Conservation (phyloP, 2,329 filamentous ascomycete genomes). For the Samsoniella hepiali region DNA sequence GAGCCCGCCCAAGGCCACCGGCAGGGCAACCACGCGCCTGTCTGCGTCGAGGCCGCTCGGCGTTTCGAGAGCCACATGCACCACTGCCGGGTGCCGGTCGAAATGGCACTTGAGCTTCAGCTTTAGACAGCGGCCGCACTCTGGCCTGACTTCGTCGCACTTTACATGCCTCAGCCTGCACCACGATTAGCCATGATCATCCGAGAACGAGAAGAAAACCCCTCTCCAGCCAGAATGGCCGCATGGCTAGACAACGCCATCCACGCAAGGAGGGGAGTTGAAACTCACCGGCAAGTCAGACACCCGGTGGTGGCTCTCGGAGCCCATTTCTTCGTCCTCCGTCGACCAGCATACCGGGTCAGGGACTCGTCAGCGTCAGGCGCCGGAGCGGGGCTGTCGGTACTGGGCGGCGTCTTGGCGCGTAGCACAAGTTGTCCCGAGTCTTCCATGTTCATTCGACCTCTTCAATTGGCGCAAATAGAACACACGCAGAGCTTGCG, state of each 20-base stretch:
- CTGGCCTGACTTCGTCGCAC: neutral
- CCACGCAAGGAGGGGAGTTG: neutral
- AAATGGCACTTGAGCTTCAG: neutral
- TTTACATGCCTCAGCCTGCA: neutral
- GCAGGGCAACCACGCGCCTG: neutral
- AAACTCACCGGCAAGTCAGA: neutral
- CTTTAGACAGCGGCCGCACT: neutral
- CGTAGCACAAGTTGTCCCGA: neutral
- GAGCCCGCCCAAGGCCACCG: neutral
- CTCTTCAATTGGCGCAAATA: neutral
- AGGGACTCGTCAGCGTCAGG: neutral
- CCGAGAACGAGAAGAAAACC: neutral
- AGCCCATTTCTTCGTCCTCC: neutral
- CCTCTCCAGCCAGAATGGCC: too few relatives aligned
- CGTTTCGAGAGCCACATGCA: neutral
- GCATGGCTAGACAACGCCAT: neutral
- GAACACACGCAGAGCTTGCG: neutral
- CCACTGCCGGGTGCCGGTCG: neutral
- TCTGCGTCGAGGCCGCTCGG: neutral
- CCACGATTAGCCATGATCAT: neutral
- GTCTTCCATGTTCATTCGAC: neutral
- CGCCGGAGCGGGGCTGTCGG: neutral
- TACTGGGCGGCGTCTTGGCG: neutral
- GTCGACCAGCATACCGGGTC: neutral
- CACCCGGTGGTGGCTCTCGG: neutral